These are phyloP conservation scores for Pilatotrama ljubarskyi DNA, from an alignment of 768 basidiomycete species.

Conservation along the genomic window DNA sequence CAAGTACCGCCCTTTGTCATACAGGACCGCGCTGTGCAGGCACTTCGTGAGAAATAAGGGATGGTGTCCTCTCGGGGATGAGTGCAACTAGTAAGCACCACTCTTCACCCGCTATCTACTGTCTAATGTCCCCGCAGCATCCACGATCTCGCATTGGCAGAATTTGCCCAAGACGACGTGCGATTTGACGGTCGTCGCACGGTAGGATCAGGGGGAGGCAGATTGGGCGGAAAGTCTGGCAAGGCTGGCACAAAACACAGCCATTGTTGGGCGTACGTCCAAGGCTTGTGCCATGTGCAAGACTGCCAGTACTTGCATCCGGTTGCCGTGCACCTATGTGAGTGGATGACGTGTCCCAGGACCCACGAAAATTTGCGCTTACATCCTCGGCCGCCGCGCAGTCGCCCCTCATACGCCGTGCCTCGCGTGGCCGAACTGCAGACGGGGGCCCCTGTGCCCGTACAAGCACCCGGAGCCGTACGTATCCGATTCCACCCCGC, in stretches of 20 bases:
- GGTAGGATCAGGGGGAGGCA: not conserved
- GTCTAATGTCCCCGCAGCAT: constrained; percentile 31
- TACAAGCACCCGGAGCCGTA: constrained; percentile 34
- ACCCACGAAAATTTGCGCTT: not conserved
- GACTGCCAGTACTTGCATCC: constrained; percentile 37
- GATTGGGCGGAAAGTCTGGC: constrained; percentile 4
- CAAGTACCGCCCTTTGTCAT: constrained; percentile 29
- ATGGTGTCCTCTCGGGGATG: constrained; percentile 43
- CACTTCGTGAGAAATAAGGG: constrained; percentile 44
- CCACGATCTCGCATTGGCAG: constrained; percentile 33
- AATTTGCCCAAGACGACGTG: constrained; percentile 26
- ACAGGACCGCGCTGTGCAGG: constrained; percentile 42
- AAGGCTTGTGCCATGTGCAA: constrained; percentile 33
- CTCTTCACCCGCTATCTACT: not conserved
- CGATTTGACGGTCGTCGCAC: constrained; percentile 20
- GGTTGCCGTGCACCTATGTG: constrained; percentile 34
- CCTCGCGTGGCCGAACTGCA: constrained; percentile 35
- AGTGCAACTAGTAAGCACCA: constrained; percentile 43
- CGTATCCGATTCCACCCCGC: constrained; percentile 18
- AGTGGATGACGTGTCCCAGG: constrained; percentile 19
- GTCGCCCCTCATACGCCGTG: constrained; percentile 40
- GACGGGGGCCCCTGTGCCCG: constrained; percentile 26
- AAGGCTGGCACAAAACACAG: constrained; percentile 30
- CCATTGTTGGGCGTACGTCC: constrained; percentile 41
- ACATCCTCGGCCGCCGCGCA: constrained; percentile 13